phyloP scores from a whole-genome alignment of 805 yeast genomes.

The Yarrowia hollandica region DNA sequence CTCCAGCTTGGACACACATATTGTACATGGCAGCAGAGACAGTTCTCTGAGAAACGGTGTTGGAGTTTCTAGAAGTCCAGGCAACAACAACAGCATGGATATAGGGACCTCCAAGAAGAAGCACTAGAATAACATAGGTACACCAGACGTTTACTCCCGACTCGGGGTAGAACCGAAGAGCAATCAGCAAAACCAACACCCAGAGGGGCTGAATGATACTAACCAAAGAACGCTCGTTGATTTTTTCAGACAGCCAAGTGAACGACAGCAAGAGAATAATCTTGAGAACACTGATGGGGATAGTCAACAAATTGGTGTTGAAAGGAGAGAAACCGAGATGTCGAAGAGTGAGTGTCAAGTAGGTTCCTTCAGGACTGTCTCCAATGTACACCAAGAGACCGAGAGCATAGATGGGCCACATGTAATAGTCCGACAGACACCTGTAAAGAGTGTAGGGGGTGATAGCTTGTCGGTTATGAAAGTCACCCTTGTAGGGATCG shows the following conservation, averaged over 20 bases:
- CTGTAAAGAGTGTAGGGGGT: conserved; percentile 44
- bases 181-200: conserved; percentile 30
- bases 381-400: conserved; percentile 50
- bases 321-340: conserved; percentile 54
- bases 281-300: conserved; percentile 37
- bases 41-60: conserved; percentile 60
- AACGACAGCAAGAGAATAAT: conserved; percentile 30
- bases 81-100: conserved; percentile 56
- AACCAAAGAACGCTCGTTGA: conserved; percentile 31
- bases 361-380: conserved; percentile 43
- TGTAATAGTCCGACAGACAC: conserved; percentile 51
- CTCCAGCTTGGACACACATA: conserved; percentile 61
- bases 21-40: conserved; percentile 66
- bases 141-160: conserved; percentile 36
- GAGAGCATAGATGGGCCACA: conserved; percentile 55
- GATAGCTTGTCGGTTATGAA: conserved; percentile 60
- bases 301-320: conserved; percentile 52
- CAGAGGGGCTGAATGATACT: conserved; percentile 30
- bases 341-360: conserved; percentile 52
- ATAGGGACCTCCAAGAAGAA: conserved; percentile 41
- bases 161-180: conserved; percentile 33
- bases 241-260: conserved; percentile 29
- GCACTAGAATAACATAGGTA: conserved; percentile 37
- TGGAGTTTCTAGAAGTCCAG: conserved; percentile 63
- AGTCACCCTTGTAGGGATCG: conserved; percentile 64